Evolutionary conservation across 2,329 filamentous ascomycete genomes (phyloP), one percentile per base, ranked within the genome.

Genomic region (Pyricularia pennisetigena): DNA sequence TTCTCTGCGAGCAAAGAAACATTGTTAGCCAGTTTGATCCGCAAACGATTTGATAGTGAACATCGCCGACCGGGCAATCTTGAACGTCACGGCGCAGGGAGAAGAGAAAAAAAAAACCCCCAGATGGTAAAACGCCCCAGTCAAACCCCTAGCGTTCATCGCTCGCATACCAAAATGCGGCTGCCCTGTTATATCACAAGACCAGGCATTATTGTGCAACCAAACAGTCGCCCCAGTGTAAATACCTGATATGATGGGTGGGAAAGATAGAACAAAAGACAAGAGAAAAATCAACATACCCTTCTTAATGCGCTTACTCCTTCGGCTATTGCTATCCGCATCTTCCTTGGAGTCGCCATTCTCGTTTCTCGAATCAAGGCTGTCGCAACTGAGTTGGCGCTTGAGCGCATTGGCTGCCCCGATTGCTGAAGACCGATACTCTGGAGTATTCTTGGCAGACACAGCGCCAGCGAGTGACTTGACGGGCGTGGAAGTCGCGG

Each of bases 231-330:
- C 20, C 20, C 41, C 5, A 54, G 4, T 7, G 20, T 3, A 61
- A 61, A 24, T 14, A 16, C 57, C 4, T 6, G 9, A 9, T 26
- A 28, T 61, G 9, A 28, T 12, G 4, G 10, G 12, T 5, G n/a
- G 10, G 23, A 12, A 6, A 16, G 2, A 28, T n/a, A 2, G 10
- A 5, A 24, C 12, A 20, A 68, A 20, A 9, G 35, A 65, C 9
- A 28, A 6, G 35, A 10, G 65, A 67, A 67, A 16, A 67, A 77
- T 64, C 9, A 63, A 78, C 85, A 75, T 83, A 90, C 89, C 89
- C 83, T 96, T 97, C 78, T 95, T 97, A 14, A 97, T 83, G 62
- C 95, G 88, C 81, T 99, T 99, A 78, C 94, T 97, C 69, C 94
- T 89, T 70, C 95, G 87, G 71, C 90, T 92, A 70, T 86, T 86